Conservation (phyloP, 1,284 basidiomycete species). For the Schizopora paradoxa region DNA sequence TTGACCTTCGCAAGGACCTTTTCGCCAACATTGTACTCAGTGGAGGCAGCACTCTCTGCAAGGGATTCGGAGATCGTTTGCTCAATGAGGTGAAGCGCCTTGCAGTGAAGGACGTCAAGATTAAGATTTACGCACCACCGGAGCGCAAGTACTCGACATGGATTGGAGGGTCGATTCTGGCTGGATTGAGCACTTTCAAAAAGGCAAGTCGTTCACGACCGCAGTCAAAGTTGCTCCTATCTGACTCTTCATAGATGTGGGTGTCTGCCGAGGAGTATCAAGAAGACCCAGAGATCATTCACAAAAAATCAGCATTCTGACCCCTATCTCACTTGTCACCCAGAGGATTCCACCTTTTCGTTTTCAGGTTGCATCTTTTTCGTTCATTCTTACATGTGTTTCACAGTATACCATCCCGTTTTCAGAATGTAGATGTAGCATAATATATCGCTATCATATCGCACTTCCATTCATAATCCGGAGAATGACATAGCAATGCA, state of each 20-base stretch:
- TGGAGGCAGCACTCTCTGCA: slow-evolving; percentile 92
- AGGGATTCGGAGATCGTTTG: slow-evolving; percentile 95
- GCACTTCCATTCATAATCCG: not conserved
- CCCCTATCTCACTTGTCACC: too few relatives aligned
- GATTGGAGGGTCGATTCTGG: slow-evolving; percentile 97
- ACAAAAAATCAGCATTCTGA: slow-evolving; percentile 82
- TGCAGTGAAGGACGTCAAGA: slow-evolving; percentile 95
- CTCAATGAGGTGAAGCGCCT: slow-evolving; percentile 95
- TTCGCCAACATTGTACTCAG: slow-evolving; percentile 97
- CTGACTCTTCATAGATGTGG: slow-evolving; percentile 72
- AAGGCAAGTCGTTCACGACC: slow-evolving; percentile 54
- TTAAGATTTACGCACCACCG: slow-evolving; percentile 99
- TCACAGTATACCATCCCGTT: too few relatives aligned
- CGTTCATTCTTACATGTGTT: too few relatives aligned
- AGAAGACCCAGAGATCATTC: slow-evolving; percentile 97
- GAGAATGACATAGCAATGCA: not conserved
- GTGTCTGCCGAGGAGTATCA: slow-evolving; percentile 99
- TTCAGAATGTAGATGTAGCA: too few relatives aligned
- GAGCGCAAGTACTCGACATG: slow-evolving; percentile 99
- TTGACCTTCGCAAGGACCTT: slow-evolving; percentile 91
- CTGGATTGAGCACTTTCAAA: slow-evolving; percentile 95
- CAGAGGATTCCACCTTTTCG: too few relatives aligned
- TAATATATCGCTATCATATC: too few relatives aligned
- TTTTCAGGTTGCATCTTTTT: too few relatives aligned
- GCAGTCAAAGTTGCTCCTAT: slow-evolving; percentile 13